Base-by-base conservation (phyloP, 352 stramenopile genomes). In the Pythium coloratum region DNA sequence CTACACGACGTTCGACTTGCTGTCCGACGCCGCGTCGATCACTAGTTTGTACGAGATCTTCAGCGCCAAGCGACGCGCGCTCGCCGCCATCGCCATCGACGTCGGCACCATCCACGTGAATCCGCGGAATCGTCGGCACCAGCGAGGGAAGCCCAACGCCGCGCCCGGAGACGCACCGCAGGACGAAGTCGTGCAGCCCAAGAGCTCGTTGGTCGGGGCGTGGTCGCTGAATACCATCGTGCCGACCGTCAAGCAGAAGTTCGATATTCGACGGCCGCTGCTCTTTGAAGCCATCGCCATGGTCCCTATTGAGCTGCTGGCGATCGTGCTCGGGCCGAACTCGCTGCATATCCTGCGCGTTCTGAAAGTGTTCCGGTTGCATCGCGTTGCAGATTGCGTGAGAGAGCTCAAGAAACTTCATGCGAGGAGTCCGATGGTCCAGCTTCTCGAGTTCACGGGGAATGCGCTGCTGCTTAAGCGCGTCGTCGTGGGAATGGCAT, bases 171-270 rank as follows among this genome's bases (percentile, higher is more conserved):
- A 55, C 67, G 51, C 61, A 30, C 18, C 55, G n/a, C 46, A 67
- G 7, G 26, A 62, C 40, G 6, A 57, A 51, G 18, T n/a, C 10
- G 30, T 44, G 5, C 44, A 50, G 26, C 34, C 16, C 49, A 46
- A 62, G 59, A 46, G 67, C 77, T 68, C 67, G 63, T 18, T 79
- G 65, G 55, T 84, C 72, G 16, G 66, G 2, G 68, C 75, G 3
- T 92, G 82, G 81, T 90, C 81, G 12, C 68, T 91, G n/a, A 89
- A 89, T 65, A 86, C 80, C 18, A 76, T 91, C 56, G 51, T 89
- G 6, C 80, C 82, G 24, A 57, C 40, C 0, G 68, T 42, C 3
- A 72, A 78, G 34, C 54, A 66, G 6, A 63, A 65, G 16, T 67
- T 71, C 18, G 70, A 77, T 13, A 86, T 89, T 50, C 56, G 58